Base-by-base conservation (phyloP, 768 basidiomycete species). In the Chiua virens region DNA sequence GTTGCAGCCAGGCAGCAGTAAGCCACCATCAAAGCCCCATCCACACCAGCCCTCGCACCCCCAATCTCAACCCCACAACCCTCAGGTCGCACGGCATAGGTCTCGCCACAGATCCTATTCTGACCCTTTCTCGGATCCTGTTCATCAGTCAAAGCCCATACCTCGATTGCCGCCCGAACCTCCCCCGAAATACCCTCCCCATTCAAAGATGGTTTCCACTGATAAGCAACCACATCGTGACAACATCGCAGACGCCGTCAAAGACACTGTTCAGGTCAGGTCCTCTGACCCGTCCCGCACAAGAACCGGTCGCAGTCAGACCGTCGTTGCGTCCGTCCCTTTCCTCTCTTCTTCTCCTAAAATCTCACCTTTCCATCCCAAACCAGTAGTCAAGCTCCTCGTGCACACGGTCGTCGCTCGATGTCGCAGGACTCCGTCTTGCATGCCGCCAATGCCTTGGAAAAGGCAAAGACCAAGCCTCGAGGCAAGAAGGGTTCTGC, bases 401-500 rank as follows among this genome's bases (percentile, higher is more conserved):
- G 68, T 52, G 32, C 59, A 54, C 54, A 67, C 49, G 68, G 68
- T 21, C 75, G 75, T 23, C 78, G 79, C 54, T 79, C 80, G 3
- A 70, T 71, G 49, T 81, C 80, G 5, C 72, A 80, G 40, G 79
- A 81, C 52, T 77, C 78, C 22, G 71, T 73, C 43, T 58, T 72
- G 30, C 73, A 65, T 17, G 68, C 69, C 27, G 68, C 69, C 45
- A 70, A 69, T 37, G 63, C 63, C 50, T 67, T 74, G 40, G 79
- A 79, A 54, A 80, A 77, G 63, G 62, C 68, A 47, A 81, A 75
- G 58, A 54, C 56, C 62, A 84, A 81, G 64, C 63, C 75, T 52
- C 75, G 77, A 63, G 56, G 73, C 58, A 81, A 79, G 80, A 92
- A 90, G 72, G 82, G 83, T 51, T 91, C 87, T 20, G 77, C 81